A percentile compares a stretch with the other conserved stretches of the same genome.
These are phyloP conservation scores for Cornus kousa DNA, from an alignment of 148 eudicot species.

Conservation along the genomic window DNA sequence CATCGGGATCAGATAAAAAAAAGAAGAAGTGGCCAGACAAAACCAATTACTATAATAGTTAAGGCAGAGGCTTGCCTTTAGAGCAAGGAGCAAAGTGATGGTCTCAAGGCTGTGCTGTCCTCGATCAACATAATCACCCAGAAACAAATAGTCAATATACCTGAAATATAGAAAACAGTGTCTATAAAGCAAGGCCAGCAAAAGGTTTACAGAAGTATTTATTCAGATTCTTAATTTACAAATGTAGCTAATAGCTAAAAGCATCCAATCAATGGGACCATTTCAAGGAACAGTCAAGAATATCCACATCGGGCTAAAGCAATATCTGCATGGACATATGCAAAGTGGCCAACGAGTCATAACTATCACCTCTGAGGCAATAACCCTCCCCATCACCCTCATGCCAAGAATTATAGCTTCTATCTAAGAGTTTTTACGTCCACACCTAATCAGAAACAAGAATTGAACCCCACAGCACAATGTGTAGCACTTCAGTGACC, in stretches of 20 bases:
- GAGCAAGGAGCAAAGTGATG: constrained; percentile 90
- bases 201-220: not conserved
- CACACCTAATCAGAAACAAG: not conserved
- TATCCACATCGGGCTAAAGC: not conserved
- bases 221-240: not conserved
- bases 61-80: constrained; percentile 57
- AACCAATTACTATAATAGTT: constrained; percentile 8
- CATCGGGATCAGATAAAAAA: constrained; percentile 1
- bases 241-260: constrained; percentile 4
- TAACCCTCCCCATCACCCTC: not conserved
- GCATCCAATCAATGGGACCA: not conserved
- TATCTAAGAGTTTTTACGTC: not conserved
- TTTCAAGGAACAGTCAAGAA: not conserved
- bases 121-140: constrained; percentile 96
- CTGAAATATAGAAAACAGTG: constrained; percentile 40
- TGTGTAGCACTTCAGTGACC: not conserved
- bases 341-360: not conserved
- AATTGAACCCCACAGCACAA: not conserved
- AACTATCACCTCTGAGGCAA: not conserved
- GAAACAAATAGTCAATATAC: constrained; percentile 90
- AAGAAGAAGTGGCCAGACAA: not conserved
- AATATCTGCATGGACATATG: not conserved
- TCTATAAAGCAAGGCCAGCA: not conserved
- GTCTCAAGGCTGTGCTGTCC: constrained; percentile 99
- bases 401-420: not conserved